phyloP scores from a whole-genome alignment of 192 early-diverging fungal species.

The Coemansia sp. region DNA sequence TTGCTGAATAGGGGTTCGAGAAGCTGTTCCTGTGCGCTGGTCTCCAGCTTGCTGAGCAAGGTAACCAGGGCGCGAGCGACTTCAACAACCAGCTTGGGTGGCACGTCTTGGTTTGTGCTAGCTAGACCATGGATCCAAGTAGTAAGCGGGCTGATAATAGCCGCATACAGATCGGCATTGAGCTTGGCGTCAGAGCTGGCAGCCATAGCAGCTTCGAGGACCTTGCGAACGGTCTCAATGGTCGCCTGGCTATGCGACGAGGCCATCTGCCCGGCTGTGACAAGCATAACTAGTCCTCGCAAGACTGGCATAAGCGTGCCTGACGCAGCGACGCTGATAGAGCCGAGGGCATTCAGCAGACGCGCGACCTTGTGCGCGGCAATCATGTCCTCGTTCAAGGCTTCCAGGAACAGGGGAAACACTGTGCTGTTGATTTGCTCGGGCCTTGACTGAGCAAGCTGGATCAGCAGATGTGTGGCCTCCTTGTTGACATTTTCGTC shows the following conservation, averaged over 20 bases:
- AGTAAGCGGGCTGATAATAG: slow-evolving; percentile 25
- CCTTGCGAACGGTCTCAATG: slow-evolving; percentile 43
- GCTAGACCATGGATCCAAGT: slow-evolving; percentile 25
- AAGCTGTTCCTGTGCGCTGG: slow-evolving; percentile 20
- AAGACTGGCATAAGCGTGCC: slow-evolving; percentile 30
- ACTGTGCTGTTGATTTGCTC: slow-evolving; percentile 29
- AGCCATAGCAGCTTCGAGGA: slow-evolving; percentile 26
- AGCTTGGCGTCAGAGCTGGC: not conserved
- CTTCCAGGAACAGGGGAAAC: slow-evolving; percentile 47
- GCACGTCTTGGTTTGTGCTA: not conserved
- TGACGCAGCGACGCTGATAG: slow-evolving; percentile 37
- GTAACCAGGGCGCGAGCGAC: slow-evolving; percentile 27
- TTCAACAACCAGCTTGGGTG: slow-evolving; percentile 29
- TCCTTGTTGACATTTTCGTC: slow-evolving; percentile 57
- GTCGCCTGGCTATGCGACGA: slow-evolving; percentile 22
- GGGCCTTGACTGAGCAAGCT: slow-evolving; percentile 44
- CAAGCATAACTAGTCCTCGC: slow-evolving; percentile 16
- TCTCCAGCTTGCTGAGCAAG: slow-evolving; percentile 32
- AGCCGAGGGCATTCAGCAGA: slow-evolving; percentile 47
- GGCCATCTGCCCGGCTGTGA: slow-evolving; percentile 20
- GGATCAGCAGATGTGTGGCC: slow-evolving; percentile 46
- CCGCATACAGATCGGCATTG: slow-evolving; percentile 13
- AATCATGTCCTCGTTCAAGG: slow-evolving; percentile 34
- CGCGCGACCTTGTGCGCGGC: slow-evolving; percentile 35
- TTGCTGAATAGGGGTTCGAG: slow-evolving; percentile 24